phyloP scores from a whole-genome alignment of 345 rosid genomes.

The Citrus australasica region DNA sequence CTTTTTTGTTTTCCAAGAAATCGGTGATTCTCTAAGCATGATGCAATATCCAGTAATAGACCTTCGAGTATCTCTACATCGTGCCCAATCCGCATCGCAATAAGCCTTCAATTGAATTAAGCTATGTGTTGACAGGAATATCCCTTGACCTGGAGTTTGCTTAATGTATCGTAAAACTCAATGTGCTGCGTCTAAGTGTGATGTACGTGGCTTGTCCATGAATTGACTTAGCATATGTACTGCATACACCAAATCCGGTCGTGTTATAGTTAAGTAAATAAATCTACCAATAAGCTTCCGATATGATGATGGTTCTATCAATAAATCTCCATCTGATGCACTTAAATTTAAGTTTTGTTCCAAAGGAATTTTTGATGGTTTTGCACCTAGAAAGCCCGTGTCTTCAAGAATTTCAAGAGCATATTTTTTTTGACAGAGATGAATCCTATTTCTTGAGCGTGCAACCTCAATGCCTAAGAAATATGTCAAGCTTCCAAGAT shows the following conservation, averaged over 20 bases:
- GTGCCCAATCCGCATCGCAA: not conserved
- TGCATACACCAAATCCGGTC: not conserved
- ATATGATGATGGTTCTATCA: not conserved
- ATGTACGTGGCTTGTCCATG: not conserved
- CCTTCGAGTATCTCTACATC: not conserved
- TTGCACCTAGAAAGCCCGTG: not conserved
- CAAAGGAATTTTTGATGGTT: not conserved
- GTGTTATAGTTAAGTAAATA: not conserved
- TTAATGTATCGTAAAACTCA: not conserved
- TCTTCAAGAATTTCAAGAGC: not conserved
- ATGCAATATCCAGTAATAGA: not conserved
- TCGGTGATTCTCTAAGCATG: not conserved
- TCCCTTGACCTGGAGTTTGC: not conserved
- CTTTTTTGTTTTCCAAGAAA: slow-evolving; percentile 11
- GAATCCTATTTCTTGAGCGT: too few species aligned
- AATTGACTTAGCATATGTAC: not conserved
- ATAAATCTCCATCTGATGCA: not conserved
- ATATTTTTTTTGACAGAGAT: not conserved
- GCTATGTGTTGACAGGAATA: not conserved
- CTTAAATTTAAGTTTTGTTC: not conserved
- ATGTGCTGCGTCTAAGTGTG: not conserved
- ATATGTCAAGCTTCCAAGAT: not conserved
- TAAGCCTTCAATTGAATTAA: not conserved
- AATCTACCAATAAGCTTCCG: not conserved
- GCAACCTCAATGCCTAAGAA: not conserved